Conservation (phyloP, 73 alveolate species). For the Symbiodinium natans region DNA sequence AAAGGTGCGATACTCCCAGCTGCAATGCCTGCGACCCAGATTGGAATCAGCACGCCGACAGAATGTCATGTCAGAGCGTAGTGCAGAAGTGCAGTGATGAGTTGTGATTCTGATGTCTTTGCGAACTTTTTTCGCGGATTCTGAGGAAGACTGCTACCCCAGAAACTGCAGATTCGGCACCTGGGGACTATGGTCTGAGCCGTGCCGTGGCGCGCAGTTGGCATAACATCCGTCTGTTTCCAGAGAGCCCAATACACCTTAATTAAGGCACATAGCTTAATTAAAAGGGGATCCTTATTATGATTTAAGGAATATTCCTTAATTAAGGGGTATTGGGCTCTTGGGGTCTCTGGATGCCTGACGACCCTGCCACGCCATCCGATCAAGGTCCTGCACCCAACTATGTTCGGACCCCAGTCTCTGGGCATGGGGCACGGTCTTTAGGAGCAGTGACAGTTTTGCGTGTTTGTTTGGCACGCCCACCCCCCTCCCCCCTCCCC, state of each 20-base stretch:
- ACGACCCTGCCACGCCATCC: too few relatives aligned
- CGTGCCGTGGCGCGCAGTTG: background rate
- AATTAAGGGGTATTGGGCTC: too few relatives aligned
- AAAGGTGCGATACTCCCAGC: slow-evolving; percentile 23
- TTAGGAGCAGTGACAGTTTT: too few relatives aligned
- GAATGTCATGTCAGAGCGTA: background rate
- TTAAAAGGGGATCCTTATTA: too few relatives aligned
- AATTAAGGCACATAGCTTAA: background rate
- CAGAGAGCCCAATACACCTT: background rate
- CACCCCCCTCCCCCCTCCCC: too few relatives aligned
- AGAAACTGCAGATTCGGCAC: slow-evolving; percentile 35
- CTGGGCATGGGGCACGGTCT: background rate
- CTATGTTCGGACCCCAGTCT: background rate
- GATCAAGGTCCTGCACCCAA: slow-evolving; percentile 50
- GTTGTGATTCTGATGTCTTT: too few relatives aligned
- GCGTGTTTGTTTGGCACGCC: too few relatives aligned
- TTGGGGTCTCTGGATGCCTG: too few relatives aligned
- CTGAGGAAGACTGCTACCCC: slow-evolving; percentile 58
- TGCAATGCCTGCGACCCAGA: slow-evolving; percentile 21
- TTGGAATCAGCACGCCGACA: background rate
- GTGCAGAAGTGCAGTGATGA: too few relatives aligned
- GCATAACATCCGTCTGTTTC: background rate
- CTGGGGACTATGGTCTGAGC: slow-evolving; percentile 67
- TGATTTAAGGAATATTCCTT: too few relatives aligned
- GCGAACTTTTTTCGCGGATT: too few relatives aligned